These are phyloP conservation scores for Acephala macrosclerotiorum DNA, from an alignment of 2,329 filamentous ascomycete species.

Conservation along the genomic window DNA sequence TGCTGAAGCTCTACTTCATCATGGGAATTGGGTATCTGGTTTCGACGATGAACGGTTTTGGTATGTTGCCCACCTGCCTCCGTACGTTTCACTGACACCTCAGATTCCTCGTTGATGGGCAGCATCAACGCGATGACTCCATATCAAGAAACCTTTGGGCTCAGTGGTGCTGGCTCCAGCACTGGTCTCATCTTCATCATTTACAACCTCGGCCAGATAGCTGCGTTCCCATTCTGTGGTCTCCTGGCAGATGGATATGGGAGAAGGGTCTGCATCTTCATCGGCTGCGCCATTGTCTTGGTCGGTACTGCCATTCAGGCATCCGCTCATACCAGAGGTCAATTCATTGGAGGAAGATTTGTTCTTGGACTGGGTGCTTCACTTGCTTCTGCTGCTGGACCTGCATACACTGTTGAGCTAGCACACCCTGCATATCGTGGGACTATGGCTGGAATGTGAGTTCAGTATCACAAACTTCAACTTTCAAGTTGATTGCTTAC, in stretches of 20 bases:
- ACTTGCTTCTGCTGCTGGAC: constrained; percentile 50
- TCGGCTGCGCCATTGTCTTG: constrained; percentile 29
- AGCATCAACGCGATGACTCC: constrained; percentile 55
- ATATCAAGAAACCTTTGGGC: constrained; percentile 43
- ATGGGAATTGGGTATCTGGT: constrained; percentile 51
- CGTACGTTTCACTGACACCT: not conserved
- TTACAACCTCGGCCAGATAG: constrained; percentile 28
- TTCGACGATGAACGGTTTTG: constrained; percentile 63
- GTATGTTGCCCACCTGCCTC: constrained; percentile 27
- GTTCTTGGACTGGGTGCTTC: constrained; percentile 61
- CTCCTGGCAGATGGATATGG: constrained; percentile 33
- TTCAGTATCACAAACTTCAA: too few relatives aligned
- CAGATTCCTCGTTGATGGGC: constrained; percentile 60
- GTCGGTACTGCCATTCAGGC: constrained; percentile 36
- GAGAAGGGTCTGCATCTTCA: constrained; percentile 31
- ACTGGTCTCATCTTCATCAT: constrained; percentile 36
- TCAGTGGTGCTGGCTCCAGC: constrained; percentile 26
- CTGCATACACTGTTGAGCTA: constrained; percentile 54
- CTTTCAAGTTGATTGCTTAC: too few relatives aligned
- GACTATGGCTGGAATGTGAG: constrained; percentile 41
- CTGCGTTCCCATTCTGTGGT: constrained; percentile 27
- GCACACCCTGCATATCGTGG: constrained; percentile 53
- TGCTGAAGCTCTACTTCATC: constrained; percentile 52
- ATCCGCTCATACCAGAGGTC: constrained; percentile 39
- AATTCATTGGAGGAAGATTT: constrained; percentile 60